Conservation (phyloP, 345 rosid genomes). For the Nephelium lappaceum region DNA sequence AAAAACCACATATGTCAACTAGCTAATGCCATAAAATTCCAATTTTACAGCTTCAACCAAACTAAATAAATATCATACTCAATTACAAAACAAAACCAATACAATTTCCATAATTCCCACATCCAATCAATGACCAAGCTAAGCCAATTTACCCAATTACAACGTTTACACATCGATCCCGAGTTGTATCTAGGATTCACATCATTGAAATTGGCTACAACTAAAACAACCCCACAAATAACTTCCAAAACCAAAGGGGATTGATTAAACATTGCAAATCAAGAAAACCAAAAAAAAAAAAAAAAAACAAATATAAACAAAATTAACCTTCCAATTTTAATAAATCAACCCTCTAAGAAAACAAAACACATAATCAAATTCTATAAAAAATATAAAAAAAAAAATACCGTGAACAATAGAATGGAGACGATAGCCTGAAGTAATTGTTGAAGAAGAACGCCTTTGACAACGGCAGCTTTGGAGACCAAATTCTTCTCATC, state of each 20-base stretch:
- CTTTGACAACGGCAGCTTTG: slow-evolving; percentile 66
- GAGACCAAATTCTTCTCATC: slow-evolving; percentile 81
- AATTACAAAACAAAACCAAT: background rate
- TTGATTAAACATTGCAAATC: background rate
- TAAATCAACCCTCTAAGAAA: background rate
- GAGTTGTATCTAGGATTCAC: background rate
- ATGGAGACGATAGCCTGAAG: slow-evolving; percentile 82
- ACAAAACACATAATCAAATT: no score
- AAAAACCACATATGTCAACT: background rate
- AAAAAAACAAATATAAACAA: background rate
- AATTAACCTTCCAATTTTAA: background rate
- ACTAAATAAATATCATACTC: background rate
- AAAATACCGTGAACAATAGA: slow-evolving; percentile 63
- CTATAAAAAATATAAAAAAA: background rate
- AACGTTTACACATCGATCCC: background rate
- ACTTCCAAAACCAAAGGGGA: background rate
- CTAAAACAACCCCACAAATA: background rate
- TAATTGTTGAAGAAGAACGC: slow-evolving; percentile 81
- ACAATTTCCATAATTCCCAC: background rate
- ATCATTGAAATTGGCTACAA: background rate
- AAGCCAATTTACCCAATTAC: no score
- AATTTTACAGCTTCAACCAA: background rate
- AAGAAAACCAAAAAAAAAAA: background rate
- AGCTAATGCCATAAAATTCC: background rate
- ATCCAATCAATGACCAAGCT: no score